Base-by-base conservation (phyloP, 78 protist genomes). In the Dictyostelium capitatum region DNA sequence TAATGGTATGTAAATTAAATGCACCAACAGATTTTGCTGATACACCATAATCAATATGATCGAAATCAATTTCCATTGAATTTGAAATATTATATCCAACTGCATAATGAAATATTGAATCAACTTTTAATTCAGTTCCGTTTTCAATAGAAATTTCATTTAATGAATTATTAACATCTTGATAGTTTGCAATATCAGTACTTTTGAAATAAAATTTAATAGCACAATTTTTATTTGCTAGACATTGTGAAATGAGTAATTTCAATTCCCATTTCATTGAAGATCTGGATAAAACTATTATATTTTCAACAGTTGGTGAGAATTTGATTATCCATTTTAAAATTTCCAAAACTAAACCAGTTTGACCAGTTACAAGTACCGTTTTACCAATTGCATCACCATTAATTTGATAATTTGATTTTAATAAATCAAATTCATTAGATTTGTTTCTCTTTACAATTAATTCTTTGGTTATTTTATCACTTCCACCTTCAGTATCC, bases 1-100 rank as follows among this genome's bases (percentile, higher is more conserved):
- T 59, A 6, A 83, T 32, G 7, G 41, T 3, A 69, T 95, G 95
- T 3, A 95, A 77, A 54, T 82, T 53, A 62, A 92, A 17, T 0
- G 73, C 87, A 19, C 97, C 97, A 11, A 95, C 20, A 11, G 93
- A 53, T 54, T 95, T 95, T 10, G 95, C 90, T 46, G 54, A 50
- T 15, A 43, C 67, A 17, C 74, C 43, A 23, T 25, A 32, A 0
- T 5, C 6, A 12, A 84, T 15, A 37, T 77, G 28, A 10, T 62
- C 23, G 2, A 12, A 10, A 20, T 51, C 20, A 14, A 78, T 72
- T 6, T 20, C 53, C n/a, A 62, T n/a, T 20, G 82, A 43, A 7
- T 69, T 74, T 11, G 67, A 64, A 10, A 81, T 72, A 3, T 51
- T 47, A 54, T 67, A 62, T 23, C 72, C 53, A 37, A 62, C 59